Evolutionary conservation across 2,329 filamentous ascomycete genomes (phyloP), one percentile per base, ranked within the genome.

Genomic region (Sporothrix phasma): DNA sequence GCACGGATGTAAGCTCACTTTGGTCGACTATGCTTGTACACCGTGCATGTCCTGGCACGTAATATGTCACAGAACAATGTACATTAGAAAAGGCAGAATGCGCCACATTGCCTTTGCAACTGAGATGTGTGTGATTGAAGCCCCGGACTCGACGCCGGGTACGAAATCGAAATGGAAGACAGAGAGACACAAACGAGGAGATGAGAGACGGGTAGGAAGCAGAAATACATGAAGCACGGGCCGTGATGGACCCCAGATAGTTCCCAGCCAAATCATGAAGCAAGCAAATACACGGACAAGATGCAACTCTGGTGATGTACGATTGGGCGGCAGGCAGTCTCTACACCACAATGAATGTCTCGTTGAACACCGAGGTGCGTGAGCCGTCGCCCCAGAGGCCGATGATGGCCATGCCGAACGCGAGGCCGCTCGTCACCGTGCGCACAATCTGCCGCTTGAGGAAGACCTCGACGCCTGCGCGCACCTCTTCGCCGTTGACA

Each of bases 321-420:
- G 15, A 31, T 17, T 15, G 15, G 2, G n/a, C n/a, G n/a, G n/a
- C n/a, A 46, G n/a, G 41, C 24, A 8, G 41, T 24, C 24, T 26
- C 24, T 54, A 64, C 31, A 53, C 62, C 10, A 66, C 56, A 54
- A 69, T 63, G 26, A 67, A 66, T 24, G 67, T 68, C 61, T 69
- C 66, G 46, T 68, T 63, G 63, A 67, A 69, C 37, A 66, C 68
- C 59, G 66, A n/a, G 24, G 69, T 66, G 39, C 31, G 22, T 46
- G 76, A 77, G 29, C 84, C 83, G 72, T 87, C 85, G 5, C 85
- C 85, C 85, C 85, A 88, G 70, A 88, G 82, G 17, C 85, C 85
- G 41, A 88, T 75, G 19, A 88, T 78, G 22, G 84, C 81, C 77
- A 88, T 80, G 62, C 78, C 73, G 73, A 88, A 87, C 3, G 80